Evolutionary conservation across 495 filamentous ascomycete genomes (phyloP).

Genomic region (Penicillium soppii): DNA sequence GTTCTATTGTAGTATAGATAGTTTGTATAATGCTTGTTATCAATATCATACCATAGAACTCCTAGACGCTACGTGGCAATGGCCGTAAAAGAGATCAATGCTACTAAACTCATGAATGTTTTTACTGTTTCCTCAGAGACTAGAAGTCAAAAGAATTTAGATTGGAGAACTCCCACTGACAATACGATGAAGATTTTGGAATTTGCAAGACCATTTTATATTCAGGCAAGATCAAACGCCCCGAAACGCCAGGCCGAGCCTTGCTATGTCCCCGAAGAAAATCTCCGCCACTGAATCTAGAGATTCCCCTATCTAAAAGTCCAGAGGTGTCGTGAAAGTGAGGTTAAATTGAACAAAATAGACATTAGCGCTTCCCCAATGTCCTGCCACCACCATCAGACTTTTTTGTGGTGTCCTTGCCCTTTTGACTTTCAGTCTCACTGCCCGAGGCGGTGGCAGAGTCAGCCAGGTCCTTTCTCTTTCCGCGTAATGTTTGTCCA

Average conservation of each 20-base stretch:
- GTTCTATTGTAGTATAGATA: too few species aligned
- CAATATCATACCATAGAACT: too few species aligned
- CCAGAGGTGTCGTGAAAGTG: slow-evolving; percentile 9
- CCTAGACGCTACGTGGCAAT: too few species aligned
- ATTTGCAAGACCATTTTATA: slow-evolving; percentile 2
- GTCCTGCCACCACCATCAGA: slow-evolving; percentile 18
- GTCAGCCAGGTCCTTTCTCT: slow-evolving; percentile 49
- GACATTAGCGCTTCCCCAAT: slow-evolving; percentile 23
- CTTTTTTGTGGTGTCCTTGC: slow-evolving; percentile 17
- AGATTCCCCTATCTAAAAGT: slow-evolving; percentile 9
- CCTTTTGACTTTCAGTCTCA: slow-evolving; percentile 31
- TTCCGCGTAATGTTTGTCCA: slow-evolving; percentile 79
- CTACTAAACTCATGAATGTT: too few species aligned
- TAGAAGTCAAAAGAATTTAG: too few species aligned
- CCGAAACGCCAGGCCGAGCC: slow-evolving; percentile 24
- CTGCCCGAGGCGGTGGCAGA: slow-evolving; percentile 37
- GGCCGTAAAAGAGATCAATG: too few species aligned
- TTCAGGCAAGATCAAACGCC: slow-evolving; percentile 2
- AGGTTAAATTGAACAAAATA: slow-evolving; percentile 4
- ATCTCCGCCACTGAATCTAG: slow-evolving; percentile 11
- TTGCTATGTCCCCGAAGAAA: slow-evolving; percentile 29
- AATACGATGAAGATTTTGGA: too few species aligned
- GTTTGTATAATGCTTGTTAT: too few species aligned
- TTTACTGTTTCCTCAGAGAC: too few species aligned
- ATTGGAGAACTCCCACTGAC: too few species aligned